Evolutionary conservation across 768 basidiomycete species (phyloP).

Genomic region (Calvatia gigantea): DNA sequence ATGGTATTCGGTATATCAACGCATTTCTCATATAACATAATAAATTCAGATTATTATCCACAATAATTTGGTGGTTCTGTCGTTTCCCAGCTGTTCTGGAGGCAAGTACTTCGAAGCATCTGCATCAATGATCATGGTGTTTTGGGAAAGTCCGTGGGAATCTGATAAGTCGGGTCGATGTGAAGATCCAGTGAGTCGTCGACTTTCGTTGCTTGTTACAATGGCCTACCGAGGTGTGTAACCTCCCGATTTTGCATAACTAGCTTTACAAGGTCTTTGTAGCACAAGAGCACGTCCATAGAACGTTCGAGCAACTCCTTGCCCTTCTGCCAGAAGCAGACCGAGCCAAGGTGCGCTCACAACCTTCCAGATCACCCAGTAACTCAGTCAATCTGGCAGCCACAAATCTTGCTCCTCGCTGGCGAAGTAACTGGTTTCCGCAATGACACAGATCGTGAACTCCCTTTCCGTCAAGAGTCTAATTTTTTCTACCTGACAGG

Average conservation of each 20-base stretch:
- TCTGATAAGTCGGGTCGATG: constrained; percentile 15
- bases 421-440: constrained; percentile 63
- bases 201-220: neutral
- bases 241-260: too few species aligned
- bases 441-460: constrained; percentile 84
- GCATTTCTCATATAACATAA: too few species aligned
- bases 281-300: constrained; percentile 11
- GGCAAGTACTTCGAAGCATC: too few species aligned
- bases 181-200: neutral
- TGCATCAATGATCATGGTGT: too few species aligned
- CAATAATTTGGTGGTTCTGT: too few species aligned
- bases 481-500: constrained; percentile 90
- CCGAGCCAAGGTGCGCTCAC: constrained; percentile 7
- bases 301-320: constrained; percentile 13
- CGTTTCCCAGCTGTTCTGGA: too few species aligned
- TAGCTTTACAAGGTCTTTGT: neutral
- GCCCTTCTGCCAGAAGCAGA: constrained; percentile 14
- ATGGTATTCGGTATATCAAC: too few species aligned
- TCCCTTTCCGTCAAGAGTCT: constrained; percentile 66
- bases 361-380: neutral
- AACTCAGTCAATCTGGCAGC: constrained; percentile 31
- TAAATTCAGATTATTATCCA: too few species aligned
- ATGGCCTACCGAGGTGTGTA: constrained; percentile 9
- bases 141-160: too few species aligned
- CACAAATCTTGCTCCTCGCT: constrained; percentile 66